Evolutionary conservation across 306 rosid genomes (phyloP).

Genomic region (Vicia faba): DNA sequence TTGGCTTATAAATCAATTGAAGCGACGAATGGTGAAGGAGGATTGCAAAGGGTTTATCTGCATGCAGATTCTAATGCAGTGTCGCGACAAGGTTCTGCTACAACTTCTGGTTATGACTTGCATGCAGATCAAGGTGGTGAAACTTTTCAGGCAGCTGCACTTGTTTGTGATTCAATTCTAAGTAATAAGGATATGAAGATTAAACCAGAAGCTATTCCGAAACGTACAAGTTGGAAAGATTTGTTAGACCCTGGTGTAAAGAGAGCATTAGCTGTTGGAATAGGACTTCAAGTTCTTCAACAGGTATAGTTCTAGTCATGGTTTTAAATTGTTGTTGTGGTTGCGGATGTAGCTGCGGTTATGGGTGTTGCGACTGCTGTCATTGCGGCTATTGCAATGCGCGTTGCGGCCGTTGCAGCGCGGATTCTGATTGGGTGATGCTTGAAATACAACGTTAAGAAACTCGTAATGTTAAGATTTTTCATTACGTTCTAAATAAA

Average conservation of each 20-base stretch:
- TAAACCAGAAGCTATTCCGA: conserved; percentile 47
- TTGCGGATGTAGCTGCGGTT: too few species aligned
- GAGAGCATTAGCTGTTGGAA: conserved; percentile 81
- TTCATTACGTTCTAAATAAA: too few species aligned
- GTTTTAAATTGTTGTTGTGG: too few species aligned
- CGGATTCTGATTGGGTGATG: too few species aligned
- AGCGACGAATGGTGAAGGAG: conserved; percentile 52
- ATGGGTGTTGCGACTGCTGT: too few species aligned
- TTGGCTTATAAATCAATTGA: conserved; percentile 71
- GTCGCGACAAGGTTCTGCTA: conserved; percentile 58
- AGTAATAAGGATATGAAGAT: conserved; percentile 44
- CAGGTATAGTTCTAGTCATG: conserved; percentile 61
- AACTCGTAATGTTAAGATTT: too few species aligned
- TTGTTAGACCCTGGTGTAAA: conserved; percentile 86
- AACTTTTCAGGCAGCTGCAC: conserved; percentile 67
- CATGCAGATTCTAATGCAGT: conserved; percentile 58
- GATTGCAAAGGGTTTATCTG: conserved; percentile 72
- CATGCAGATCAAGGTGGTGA: conserved; percentile 43
- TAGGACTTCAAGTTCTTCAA: conserved; percentile 92
- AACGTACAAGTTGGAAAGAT: conserved; percentile 54
- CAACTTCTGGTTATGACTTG: conserved; percentile 56
- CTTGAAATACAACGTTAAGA: too few species aligned
- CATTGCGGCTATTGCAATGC: too few species aligned
- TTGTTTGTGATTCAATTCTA: conserved; percentile 73
- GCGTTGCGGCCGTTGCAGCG: too few species aligned